Percentiles rank a stretch among this genome's conserved stretches.
Conservation (phyloP, 1,284 basidiomycete genomes). For the Rhodotorula sp. region DNA sequence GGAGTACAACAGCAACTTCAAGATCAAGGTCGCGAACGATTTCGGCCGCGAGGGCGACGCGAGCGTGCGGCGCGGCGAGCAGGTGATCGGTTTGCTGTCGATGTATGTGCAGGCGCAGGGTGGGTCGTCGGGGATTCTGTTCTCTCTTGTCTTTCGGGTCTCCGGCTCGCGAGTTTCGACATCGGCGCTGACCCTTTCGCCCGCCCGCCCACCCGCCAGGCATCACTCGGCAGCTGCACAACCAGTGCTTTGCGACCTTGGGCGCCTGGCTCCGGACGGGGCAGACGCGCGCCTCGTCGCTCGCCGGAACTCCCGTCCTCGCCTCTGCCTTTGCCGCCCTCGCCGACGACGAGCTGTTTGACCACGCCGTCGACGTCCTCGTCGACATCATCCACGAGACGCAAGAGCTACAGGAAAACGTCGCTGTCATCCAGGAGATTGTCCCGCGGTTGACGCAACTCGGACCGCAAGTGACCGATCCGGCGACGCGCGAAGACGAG, state of each 20-base stretch:
- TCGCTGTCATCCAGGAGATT: conserved; percentile 81
- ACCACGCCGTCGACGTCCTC: conserved; percentile 84
- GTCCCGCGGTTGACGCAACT: conserved; percentile 78
- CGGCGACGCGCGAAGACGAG: conserved; percentile 48
- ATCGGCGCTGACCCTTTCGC: neutral
- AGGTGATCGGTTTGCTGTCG: conserved; percentile 73
- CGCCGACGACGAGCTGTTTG: conserved; percentile 81
- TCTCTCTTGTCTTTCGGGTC: too few relatives aligned
- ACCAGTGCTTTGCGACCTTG: conserved; percentile 80
- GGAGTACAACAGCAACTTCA: conserved; percentile 79
- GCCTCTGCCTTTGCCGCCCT: conserved; percentile 79
- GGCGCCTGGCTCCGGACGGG: conserved; percentile 86
- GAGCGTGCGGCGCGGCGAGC: conserved; percentile 72
- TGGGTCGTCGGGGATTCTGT: conserved; percentile 52
- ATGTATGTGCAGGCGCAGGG: conserved; percentile 90
- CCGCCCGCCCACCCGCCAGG: conserved; percentile 57
- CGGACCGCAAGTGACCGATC: conserved; percentile 61
- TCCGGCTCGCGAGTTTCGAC: too few relatives aligned
- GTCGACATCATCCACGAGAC: conserved; percentile 98
- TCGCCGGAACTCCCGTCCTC: conserved; percentile 82
- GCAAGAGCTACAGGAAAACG: conserved; percentile 93
- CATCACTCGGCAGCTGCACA: conserved; percentile 77
- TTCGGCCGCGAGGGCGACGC: conserved; percentile 54
- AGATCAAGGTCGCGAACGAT: conserved; percentile 66
- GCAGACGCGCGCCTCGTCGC: conserved; percentile 66